Conservation (phyloP, 2,329 filamentous ascomycete species). For the Epichloe typhina region DNA sequence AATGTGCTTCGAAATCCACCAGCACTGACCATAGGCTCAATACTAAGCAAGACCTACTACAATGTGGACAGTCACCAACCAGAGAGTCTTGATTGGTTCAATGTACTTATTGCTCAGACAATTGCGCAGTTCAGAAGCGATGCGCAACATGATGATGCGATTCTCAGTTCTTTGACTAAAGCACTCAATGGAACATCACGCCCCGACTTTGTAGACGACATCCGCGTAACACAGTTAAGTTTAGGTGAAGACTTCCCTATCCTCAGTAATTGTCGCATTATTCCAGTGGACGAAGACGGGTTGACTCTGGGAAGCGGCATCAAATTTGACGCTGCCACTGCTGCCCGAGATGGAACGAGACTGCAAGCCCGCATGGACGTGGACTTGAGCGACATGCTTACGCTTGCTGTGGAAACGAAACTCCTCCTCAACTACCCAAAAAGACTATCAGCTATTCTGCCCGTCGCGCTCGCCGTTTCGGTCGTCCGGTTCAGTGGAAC, state of each 20-base stretch:
- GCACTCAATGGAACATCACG: conserved; percentile 77
- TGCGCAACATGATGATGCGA: conserved; percentile 81
- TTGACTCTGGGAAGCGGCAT: conserved; percentile 38
- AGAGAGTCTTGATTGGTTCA: conserved; percentile 97
- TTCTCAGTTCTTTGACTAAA: conserved; percentile 71
- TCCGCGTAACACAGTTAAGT: conserved; percentile 84
- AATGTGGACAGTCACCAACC: conserved; percentile 92
- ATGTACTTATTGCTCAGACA: conserved; percentile 89
- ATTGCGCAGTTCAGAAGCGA: conserved; percentile 91
- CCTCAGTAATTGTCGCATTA: conserved; percentile 94
- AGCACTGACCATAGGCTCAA: conserved; percentile 78
- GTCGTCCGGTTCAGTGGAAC: conserved; percentile 93
- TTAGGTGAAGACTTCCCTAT: conserved; percentile 96
- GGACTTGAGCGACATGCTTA: conserved; percentile 91
- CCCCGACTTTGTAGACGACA: conserved; percentile 86
- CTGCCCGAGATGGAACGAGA: conserved; percentile 52
- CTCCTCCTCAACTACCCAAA: conserved; percentile 90
- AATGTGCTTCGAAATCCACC: conserved; percentile 61
- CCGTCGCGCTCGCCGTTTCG: conserved; percentile 81
- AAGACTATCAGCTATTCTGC: conserved; percentile 73
- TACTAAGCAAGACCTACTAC: conserved; percentile 94
- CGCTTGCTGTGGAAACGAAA: conserved; percentile 86
- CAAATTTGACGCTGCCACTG: conserved; percentile 38
- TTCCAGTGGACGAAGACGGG: conserved; percentile 75
- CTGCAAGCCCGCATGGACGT: conserved; percentile 95